phyloP scores from a whole-genome alignment of 805 yeast species.

The Lipomyces japonicus region DNA sequence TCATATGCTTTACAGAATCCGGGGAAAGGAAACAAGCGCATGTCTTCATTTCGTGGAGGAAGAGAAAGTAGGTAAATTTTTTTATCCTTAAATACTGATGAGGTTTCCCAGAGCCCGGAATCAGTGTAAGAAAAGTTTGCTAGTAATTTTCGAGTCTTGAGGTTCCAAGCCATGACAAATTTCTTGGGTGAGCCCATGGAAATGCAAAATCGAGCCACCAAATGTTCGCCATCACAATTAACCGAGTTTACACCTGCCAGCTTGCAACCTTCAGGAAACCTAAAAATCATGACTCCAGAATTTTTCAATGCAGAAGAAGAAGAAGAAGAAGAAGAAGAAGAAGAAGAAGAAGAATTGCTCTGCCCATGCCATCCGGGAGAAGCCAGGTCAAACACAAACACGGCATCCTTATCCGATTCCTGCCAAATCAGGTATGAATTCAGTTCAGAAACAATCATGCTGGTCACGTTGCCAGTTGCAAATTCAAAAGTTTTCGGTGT shows the following conservation, averaged over 20 bases:
- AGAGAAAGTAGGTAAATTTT: conserved; percentile 25
- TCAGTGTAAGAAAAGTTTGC: conserved; percentile 25
- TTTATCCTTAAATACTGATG: conserved; percentile 20
- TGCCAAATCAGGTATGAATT: conserved; percentile 21
- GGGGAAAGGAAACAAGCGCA: conserved; percentile 19
- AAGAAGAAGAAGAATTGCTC: background rate
- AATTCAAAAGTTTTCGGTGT: conserved; percentile 16
- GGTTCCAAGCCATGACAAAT: conserved; percentile 25
- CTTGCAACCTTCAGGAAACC: conserved; percentile 17
- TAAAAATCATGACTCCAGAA: conserved; percentile 6
- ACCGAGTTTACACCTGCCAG: conserved; percentile 24
- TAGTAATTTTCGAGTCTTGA: conserved; percentile 14
- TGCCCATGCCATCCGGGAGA: background rate
- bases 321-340: background rate
- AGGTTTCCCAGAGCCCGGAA: conserved; percentile 28
- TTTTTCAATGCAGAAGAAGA: background rate
- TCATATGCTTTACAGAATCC: conserved; percentile 27
- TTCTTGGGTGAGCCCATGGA: conserved; percentile 26
- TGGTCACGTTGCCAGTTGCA: conserved; percentile 19
- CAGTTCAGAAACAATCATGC: conserved; percentile 20
- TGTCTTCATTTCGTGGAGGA: conserved; percentile 17
- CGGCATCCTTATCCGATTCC: conserved; percentile 26
- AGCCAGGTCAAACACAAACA: conserved; percentile 19
- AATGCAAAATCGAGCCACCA: conserved; percentile 22
- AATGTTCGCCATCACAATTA: conserved; percentile 28